A percentile compares a stretch with the other conserved stretches of the same genome.
phyloP scores from a whole-genome alignment of 768 basidiomycete genomes.

The Pulveroboletus ravenelii region DNA sequence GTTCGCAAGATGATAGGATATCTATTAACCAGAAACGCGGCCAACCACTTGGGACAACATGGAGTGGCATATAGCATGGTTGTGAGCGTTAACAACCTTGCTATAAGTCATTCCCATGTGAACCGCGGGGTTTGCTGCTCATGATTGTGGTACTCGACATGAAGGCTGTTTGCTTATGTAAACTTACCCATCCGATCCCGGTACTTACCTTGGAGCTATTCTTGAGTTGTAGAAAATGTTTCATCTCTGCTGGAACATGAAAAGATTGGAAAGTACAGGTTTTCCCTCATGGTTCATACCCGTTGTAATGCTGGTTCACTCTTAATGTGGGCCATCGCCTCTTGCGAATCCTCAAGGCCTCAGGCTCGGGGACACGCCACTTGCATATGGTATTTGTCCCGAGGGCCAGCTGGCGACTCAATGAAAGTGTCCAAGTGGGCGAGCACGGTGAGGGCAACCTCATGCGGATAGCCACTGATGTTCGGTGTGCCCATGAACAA shows the following conservation, averaged over 20 bases:
- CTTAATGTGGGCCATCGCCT: not conserved
- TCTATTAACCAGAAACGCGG: no score
- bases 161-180: not conserved
- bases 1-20: no score
- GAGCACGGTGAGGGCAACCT: no score
- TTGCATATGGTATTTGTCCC: not conserved
- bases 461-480: slow-evolving; percentile 1
- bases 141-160: no score
- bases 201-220: not conserved
- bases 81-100: no score
- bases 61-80: no score
- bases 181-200: not conserved
- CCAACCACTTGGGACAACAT: no score
- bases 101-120: no score
- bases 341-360: not conserved
- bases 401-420: not conserved
- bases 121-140: no score
- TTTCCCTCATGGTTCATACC: not conserved
- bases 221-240: not conserved
- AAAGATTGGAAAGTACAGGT: not conserved
- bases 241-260: not conserved
- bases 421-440: not conserved
- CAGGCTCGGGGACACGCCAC: not conserved
- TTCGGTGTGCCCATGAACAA: not conserved
- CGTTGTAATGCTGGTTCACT: not conserved